Conservation (phyloP, 2,329 filamentous ascomycete genomes). For the Sclerotiophoma versabilis region DNA sequence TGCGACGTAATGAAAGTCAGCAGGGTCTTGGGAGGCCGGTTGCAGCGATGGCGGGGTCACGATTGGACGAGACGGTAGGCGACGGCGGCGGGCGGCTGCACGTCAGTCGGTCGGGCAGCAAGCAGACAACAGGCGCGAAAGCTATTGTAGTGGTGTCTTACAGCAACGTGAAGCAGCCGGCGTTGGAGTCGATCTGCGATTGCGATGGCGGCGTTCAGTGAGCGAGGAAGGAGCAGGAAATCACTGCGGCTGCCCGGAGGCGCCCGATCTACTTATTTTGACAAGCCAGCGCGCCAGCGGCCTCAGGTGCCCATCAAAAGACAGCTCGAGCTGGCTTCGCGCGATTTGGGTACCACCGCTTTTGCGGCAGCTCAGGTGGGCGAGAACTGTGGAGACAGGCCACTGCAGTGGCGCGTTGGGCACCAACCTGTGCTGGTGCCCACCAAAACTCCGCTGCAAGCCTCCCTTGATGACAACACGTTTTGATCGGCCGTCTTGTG, state of each 20-base stretch:
- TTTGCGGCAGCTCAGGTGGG: constrained; percentile 31
- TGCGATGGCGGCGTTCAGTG: constrained; percentile 17
- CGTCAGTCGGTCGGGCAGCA: constrained; percentile 46
- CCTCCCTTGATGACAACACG: constrained; percentile 16
- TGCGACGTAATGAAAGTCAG: constrained; percentile 32
- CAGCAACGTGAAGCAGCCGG: constrained; percentile 20
- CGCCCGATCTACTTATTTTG: constrained; percentile 38
- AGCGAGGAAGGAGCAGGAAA: constrained; percentile 24
- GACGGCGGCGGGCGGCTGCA: constrained; percentile 37
- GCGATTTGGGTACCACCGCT: constrained; percentile 38
- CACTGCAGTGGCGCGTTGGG: constrained; percentile 37
- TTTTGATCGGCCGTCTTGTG: constrained; percentile 3
- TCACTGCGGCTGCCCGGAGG: constrained; percentile 25
- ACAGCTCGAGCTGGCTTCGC: constrained; percentile 31
- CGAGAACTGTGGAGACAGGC: constrained; percentile 34
- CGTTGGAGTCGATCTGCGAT: constrained; percentile 9
- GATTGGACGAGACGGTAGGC: constrained; percentile 33
- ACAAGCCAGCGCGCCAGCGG: constrained; percentile 23
- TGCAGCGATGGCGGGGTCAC: constrained; percentile 33
- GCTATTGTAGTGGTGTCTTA: constrained; percentile 21
- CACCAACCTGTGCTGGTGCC: constrained; percentile 31
- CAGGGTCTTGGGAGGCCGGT: constrained; percentile 24
- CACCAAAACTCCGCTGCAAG: constrained; percentile 21
- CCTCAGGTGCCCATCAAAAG: constrained; percentile 35
- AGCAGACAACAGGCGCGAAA: constrained; percentile 25